Percentiles rank a stretch among this genome's conserved stretches.
These are phyloP conservation scores for Tolypocladium cylindrosporum DNA, from an alignment of 2,329 filamentous ascomycete species.

Conservation along the genomic window DNA sequence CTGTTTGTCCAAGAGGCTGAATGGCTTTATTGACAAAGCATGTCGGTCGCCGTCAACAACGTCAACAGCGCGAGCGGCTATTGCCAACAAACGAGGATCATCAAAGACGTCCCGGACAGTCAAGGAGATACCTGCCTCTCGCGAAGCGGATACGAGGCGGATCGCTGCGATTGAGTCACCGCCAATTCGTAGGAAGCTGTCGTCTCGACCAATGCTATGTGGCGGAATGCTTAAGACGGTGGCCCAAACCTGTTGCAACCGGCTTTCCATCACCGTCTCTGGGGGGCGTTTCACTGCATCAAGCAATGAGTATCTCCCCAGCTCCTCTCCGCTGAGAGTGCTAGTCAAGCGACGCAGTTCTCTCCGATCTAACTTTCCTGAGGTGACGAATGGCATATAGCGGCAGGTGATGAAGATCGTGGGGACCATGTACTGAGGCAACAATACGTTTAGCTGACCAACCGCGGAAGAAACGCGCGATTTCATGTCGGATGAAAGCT, in stretches of 20 bases:
- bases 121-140: neutral
- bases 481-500: neutral
- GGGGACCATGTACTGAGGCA: slow-evolving; percentile 6
- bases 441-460: neutral
- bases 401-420: slow-evolving; percentile 4
- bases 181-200: slow-evolving; percentile 16
- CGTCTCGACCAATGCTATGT: slow-evolving; percentile 17
- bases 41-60: too few relatives aligned
- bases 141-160: neutral
- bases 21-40: neutral
- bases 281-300: neutral
- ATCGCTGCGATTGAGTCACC: slow-evolving; percentile 18
- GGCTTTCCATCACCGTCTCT: slow-evolving; percentile 1
- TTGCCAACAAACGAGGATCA: neutral
- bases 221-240: neutral
- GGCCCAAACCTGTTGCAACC: slow-evolving; percentile 3
- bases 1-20: neutral
- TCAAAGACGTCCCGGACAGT: slow-evolving; percentile 12
- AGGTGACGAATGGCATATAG: slow-evolving; percentile 7
- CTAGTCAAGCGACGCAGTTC: neutral
- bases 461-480: neutral
- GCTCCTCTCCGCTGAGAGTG: neutral
- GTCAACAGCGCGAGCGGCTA: slow-evolving; percentile 5
- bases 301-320: neutral
- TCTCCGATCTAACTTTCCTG: slow-evolving; percentile 7